Evolutionary conservation across 345 rosid species (phyloP), one percentile per base, ranked within the genome.

Genomic region (Lepidium aucheri): DNA sequence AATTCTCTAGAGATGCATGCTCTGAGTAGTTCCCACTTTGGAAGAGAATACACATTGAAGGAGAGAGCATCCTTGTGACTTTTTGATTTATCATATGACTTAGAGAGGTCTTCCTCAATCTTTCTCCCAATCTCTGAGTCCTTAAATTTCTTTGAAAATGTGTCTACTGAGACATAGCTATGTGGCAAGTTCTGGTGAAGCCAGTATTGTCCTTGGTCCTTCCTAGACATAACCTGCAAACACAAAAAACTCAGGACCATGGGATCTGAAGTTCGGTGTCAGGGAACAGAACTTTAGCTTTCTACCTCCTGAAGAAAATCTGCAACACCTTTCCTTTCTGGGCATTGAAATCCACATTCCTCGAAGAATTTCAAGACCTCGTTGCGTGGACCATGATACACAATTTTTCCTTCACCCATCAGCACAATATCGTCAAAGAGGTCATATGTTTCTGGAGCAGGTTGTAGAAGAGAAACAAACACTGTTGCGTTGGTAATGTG

Each of bases 151-250:
- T 83, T 90, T 0, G 88, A 54, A 60, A 91, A 81, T 57, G 83
- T 85, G 40, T 69, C 78, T 20, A 38, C 85, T 0, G 91, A 72
- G 35, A 88, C 76, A 66, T 77, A 91, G 8, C 75, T 77, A 24
- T 84, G 81, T 57, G 89, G 88, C 39, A 75, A 39, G 34, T 88
- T 88, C 46, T 56, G 81, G 4, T 60, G 39, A 2, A 78, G 73
- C 97, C 97, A 91, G 59, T 88, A 88, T 53, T 86, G 97, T 64
- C 78, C 88, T 75, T 91, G 97, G 76, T 91, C 96, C 76, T 86
- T 88, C 72, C 73, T 81, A 14, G 92, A 88, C 14, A 89, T 80
- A 59, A 82, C 80, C 83, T 88, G 22, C 2, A n/a, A 45, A 44
- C 7, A 2, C 49, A 24, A 40, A 68, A 30, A 43, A 61, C 24